A percentile compares a stretch with the other conserved stretches of the same genome.
These are phyloP conservation scores for Venturiaceae sp. DNA, from an alignment of 2,329 filamentous ascomycete genomes.

Conservation along the genomic window DNA sequence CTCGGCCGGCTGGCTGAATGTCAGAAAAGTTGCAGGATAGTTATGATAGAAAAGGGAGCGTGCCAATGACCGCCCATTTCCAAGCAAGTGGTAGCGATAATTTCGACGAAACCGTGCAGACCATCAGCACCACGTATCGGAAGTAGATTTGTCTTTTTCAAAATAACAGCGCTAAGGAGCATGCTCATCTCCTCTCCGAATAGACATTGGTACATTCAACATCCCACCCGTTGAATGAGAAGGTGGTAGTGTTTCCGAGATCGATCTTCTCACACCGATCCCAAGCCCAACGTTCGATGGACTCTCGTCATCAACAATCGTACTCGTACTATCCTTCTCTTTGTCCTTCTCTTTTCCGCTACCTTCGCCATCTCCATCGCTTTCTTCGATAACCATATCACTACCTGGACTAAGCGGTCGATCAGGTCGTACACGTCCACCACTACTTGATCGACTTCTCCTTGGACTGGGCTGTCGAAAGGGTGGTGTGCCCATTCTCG, in stretches of 20 bases:
- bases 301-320: neutral
- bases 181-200: conserved; percentile 1
- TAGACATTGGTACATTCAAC: neutral
- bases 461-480: neutral
- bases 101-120: no score
- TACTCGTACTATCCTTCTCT: neutral
- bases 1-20: no score
- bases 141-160: no score
- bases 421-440: neutral
- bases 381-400: conserved; percentile 7
- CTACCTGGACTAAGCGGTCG: neutral
- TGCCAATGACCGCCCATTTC: no score
- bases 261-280: neutral
- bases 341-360: neutral
- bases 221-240: neutral
- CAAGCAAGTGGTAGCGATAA: no score
- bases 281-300: neutral
- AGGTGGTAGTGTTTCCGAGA: neutral
- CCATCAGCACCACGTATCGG: no score
- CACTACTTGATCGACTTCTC: neutral
- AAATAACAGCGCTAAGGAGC: neutral
- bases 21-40: no score
- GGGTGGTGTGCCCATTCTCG: neutral
- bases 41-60: no score
- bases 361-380: neutral